Evolutionary conservation across 768 basidiomycete genomes (phyloP).

Genomic region (Paxillus ammoniavirescens): DNA sequence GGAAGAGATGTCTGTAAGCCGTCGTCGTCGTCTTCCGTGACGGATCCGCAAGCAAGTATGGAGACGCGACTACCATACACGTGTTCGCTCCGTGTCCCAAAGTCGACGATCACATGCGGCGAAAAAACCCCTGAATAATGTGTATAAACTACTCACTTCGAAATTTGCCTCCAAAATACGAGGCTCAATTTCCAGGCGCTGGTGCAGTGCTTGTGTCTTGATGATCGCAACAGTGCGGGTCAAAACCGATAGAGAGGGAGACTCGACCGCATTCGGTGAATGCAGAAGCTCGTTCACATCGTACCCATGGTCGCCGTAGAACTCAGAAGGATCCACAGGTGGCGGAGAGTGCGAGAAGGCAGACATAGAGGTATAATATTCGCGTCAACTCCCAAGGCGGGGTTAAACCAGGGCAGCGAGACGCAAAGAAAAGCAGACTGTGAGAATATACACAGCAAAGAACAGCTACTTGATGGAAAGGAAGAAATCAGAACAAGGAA

Average conservation of each 20-base stretch:
- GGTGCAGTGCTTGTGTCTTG: conserved; percentile 71
- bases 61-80: not conserved
- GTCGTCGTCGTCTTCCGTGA: conserved; percentile 9
- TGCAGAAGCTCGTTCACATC: not conserved
- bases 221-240: conserved; percentile 83
- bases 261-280: conserved; percentile 2
- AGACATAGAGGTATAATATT: conserved; percentile 20
- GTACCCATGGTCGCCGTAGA: conserved; percentile 13
- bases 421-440: conserved; percentile 1
- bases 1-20: conserved; percentile 14
- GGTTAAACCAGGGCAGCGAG: not conserved
- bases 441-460: conserved; percentile 22
- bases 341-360: conserved; percentile 10
- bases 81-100: conserved; percentile 4
- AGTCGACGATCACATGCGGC: not conserved
- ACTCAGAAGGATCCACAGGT: conserved; percentile 15
- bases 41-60: conserved; percentile 14
- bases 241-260: conserved; percentile 10
- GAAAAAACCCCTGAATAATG: conserved; percentile 5
- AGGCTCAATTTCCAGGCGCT: conserved; percentile 79
- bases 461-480: conserved; percentile 10
- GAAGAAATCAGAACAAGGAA: conserved; percentile 15
- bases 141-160: conserved; percentile 50
- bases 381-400: conserved; percentile 4
- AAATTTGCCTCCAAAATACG: conserved; percentile 79